Evolutionary conservation across 768 basidiomycete genomes (phyloP).

Genomic region (Sarcodon aspratus): DNA sequence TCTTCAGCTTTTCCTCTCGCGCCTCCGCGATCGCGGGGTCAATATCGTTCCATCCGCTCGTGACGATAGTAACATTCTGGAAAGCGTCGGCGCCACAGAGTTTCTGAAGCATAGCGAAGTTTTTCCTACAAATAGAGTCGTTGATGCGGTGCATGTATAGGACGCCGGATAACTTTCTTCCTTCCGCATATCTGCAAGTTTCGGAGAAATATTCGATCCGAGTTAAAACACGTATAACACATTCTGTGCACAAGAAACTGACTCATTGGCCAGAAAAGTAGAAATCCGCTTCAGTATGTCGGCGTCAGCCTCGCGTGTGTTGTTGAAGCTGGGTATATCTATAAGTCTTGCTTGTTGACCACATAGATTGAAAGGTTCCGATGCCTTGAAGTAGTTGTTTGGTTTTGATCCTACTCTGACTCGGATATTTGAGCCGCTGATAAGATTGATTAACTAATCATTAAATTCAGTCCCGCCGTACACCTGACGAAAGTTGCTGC

Average conservation of each 20-base stretch:
- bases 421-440: conserved; percentile 8
- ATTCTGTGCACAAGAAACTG: background rate
- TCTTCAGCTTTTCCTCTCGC: background rate
- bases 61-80: conserved; percentile 6
- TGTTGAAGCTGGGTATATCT: conserved; percentile 15
- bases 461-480: too few relatives aligned
- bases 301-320: conserved; percentile 8
- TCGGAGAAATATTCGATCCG: too few relatives aligned
- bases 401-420: conserved; percentile 10
- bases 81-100: conserved; percentile 9
- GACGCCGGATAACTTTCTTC: conserved; percentile 10
- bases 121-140: conserved; percentile 2
- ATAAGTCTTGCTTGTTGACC: conserved; percentile 8
- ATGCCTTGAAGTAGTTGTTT: conserved; percentile 8
- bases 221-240: too few relatives aligned
- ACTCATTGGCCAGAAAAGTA: conserved; percentile 8
- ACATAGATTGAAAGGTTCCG: conserved; percentile 6
- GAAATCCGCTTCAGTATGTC: conserved; percentile 8
- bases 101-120: background rate
- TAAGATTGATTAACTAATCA: conserved; percentile 12
- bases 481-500: too few relatives aligned
- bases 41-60: background rate
- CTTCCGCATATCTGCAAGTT: conserved; percentile 8
- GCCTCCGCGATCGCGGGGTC: background rate
- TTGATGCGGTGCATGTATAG: conserved; percentile 14